Conservation (phyloP, 129 eudicot species). For the Calendula officinalis region DNA sequence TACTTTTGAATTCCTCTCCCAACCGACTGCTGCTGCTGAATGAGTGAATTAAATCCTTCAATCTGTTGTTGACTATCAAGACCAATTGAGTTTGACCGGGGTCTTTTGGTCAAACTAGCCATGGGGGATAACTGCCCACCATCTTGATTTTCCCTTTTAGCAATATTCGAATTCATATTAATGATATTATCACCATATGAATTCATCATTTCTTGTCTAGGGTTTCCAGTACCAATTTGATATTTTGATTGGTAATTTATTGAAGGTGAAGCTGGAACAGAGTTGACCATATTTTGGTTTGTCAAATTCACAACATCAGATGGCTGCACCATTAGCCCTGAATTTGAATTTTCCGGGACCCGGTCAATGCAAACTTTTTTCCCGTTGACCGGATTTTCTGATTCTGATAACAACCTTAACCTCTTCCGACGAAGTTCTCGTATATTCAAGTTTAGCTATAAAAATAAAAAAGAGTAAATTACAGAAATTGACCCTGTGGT, state of each 20-base stretch:
- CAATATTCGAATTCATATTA: constrained; percentile 41
- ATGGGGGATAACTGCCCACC: constrained; percentile 52
- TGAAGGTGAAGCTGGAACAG: constrained; percentile 46
- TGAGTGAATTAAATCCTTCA: constrained; percentile 52
- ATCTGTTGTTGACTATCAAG: constrained; percentile 62
- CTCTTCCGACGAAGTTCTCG: constrained; percentile 60
- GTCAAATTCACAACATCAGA: constrained; percentile 46
- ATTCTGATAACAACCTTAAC: constrained; percentile 49
- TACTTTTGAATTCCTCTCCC: constrained; percentile 73
- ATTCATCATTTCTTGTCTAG: constrained; percentile 64
- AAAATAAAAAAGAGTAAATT: background rate
- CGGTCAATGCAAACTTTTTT: constrained; percentile 69
- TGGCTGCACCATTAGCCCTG: constrained; percentile 49
- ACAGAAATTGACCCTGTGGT: too few relatives aligned
- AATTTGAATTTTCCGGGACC: constrained; percentile 52
- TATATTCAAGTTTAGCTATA: constrained; percentile 63
- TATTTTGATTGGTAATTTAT: constrained; percentile 60
- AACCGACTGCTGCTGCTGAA: constrained; percentile 61
- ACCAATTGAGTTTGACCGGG: constrained; percentile 48
- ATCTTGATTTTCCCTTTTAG: constrained; percentile 80
- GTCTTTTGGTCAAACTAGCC: constrained; percentile 53
- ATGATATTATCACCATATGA: constrained; percentile 39
- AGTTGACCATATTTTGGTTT: constrained; percentile 47
- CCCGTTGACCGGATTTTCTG: constrained; percentile 48
- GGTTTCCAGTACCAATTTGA: constrained; percentile 61